Evolutionary conservation across 768 basidiomycete species (phyloP), one percentile per base, ranked within the genome.

Genomic region (Suillus brevipes): DNA sequence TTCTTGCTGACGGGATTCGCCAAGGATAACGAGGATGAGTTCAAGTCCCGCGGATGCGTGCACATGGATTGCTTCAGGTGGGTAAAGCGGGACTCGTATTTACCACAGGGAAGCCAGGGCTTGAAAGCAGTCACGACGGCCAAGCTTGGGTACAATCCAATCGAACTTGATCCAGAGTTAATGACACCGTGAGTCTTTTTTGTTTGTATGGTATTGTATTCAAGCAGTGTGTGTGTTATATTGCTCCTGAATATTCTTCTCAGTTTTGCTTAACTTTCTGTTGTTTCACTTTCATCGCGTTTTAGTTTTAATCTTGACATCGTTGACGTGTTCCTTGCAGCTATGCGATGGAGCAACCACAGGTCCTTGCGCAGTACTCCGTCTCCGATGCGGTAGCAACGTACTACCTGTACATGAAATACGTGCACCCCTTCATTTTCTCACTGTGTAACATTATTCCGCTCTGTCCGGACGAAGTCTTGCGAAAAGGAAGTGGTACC

Each of bases 371-470:
- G 0, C 94, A 96, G 73, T 99, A 99, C 78, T 99, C 97, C 70
- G 97, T 99, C 34, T 99, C 97, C 76, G 97, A 99, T 84, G 97
- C 97, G 0, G 97, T 99, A 12, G 97, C 97, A n/a, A 99, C 97
- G 1, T 99, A 99, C 76, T 99, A 99, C 77, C 85, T 99, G 42
- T 99, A 99, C 80, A 99, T 99, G 97, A 99, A 99, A 95, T 99
- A 99, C 71, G 96, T 99, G 12, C 96, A 99, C 73, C 97, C 97
- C 0, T 99, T 99, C 84, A 94, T 99, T 67, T 99, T 99, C 81
- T 99, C 97, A 10, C 79, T 99, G 43, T 99, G 97, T 78, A 99
- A 97, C 82, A 99, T 99, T 77, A 99, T 99, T 70, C 97, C 97
- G 13, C 84, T 99, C 61, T 90, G 89, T 71, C 95, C 97, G 3